Evolutionary conservation across 129 eudicot species (phyloP), one percentile per base, ranked within the genome.

Genomic region (Chrysanthemum makinoi): DNA sequence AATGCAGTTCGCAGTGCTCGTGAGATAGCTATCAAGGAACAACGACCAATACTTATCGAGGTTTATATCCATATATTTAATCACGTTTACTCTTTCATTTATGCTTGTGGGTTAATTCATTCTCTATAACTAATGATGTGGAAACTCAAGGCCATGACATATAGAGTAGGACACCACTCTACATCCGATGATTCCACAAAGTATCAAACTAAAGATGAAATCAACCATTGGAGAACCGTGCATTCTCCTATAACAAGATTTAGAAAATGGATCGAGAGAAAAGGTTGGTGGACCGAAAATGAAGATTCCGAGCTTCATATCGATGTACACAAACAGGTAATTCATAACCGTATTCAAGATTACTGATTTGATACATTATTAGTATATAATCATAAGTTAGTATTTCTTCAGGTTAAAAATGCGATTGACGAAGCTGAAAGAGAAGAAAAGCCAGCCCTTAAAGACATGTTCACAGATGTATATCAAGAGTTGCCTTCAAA

Each of bases 21-120:
- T 5, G 47, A 62, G 18, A 62, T n/a, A 20, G 67, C 67, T 8
- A 33, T 62, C 20, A 62, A 62, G 3, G 20, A 62, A n/a, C 24
- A 62, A 62, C 67, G 46, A 33, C 67, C 67, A 62, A 62, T 62
- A 33, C 49, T 62, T n/a, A 62, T 62, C 9, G 67, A 62, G 66
- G 66, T 61, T 13, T 24, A 13, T 10, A 60, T 26, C 13, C 16
- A 12, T 24, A 19, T 26, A 26, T 5, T 13, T 60, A 58, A 2
- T 18, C 35, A 58, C 20, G 22, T 57, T 57, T 20, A 17, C 17
- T 12, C 39, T 26, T 60, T 3, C 46, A 5, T 18, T 56, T 56
- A 20, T 4, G 65, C 16, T 26, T 22, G 5, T 60, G 65, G 5
- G 9, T 60, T 61, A 11, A 30, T 30, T 30, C 8, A 8, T 22